Percentiles rank a stretch among this genome's conserved stretches.
Evolutionary conservation across 352 stramenopile genomes (phyloP).

Genomic region (Phytophthora pistaciae): DNA sequence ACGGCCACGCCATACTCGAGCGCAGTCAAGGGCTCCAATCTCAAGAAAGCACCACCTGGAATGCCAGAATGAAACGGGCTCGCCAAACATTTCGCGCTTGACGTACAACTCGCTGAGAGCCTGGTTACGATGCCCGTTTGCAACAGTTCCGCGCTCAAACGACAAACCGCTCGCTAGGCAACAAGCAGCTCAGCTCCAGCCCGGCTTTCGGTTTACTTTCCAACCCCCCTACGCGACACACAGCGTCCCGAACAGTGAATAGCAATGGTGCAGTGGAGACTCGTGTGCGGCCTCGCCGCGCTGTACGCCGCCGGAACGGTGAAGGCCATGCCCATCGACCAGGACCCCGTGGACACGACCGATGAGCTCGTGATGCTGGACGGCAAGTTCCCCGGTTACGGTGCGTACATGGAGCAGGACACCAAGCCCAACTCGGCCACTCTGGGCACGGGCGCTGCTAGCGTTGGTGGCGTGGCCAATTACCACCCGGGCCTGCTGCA

Average conservation of each 20-base stretch:
- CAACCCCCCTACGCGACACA: conserved; percentile 24
- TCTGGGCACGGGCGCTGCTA: conserved; percentile 10
- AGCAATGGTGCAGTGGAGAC: conserved; percentile 45
- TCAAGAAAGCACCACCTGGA: conserved; percentile 47
- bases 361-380: conserved; percentile 45
- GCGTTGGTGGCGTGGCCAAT: conserved; percentile 1
- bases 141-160: conserved; percentile 36
- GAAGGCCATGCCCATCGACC: conserved; percentile 28
- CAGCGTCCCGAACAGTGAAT: conserved; percentile 21
- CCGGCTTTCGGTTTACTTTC: conserved; percentile 10
- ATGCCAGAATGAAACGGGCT: conserved; percentile 33
- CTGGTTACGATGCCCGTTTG: conserved; percentile 22
- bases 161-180: conserved; percentile 40
- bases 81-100: conserved; percentile 28
- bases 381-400: conserved; percentile 38
- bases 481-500: conserved; percentile 27
- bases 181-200: conserved; percentile 32
- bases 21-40: conserved; percentile 31
- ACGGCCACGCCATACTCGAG: conserved; percentile 25
- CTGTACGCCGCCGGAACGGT: conserved; percentile 23
- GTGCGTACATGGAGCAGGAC: conserved; percentile 19
- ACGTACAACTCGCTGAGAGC: conserved; percentile 16
- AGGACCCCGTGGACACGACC: conserved; percentile 30
- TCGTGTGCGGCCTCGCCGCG: conserved; percentile 33
- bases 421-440: conserved; percentile 33